Evolutionary conservation across 2,329 filamentous ascomycete species (phyloP), one percentile per base, ranked within the genome.

Genomic region (Paramyrothecium sp.): DNA sequence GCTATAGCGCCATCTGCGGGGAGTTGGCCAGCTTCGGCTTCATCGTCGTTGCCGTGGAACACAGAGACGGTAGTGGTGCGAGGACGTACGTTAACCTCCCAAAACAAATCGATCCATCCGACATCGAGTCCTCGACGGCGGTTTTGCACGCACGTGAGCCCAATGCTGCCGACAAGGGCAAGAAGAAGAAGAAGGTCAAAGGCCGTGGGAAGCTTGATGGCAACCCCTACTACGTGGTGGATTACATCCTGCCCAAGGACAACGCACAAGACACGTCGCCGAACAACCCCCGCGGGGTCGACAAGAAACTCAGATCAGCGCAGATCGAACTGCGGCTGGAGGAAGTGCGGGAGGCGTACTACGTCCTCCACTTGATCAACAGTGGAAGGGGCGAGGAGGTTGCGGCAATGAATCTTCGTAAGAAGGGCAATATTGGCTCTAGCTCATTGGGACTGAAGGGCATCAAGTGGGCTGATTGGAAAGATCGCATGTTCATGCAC

Each of bases 11-110:
- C 17, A 74, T 89, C 2, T 89, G 86, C 61, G 84, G 86, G 8
- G 85, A 89, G 61, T 82, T 89, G 61, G 86, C 86, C 0, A 87
- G 83, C 65, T 85, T 87, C 61, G 85, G 86, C 0, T 87, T 89
- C 62, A 75, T 89, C 1, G 85, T 89, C 0, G 80, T 85, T 34
- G 84, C 85, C 0, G 65, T 89, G 22, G 86, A 90, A 69, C 86
- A 89, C 67, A 72, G 86, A 26, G 86, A 89, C 66, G 86, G 87
- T 1, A 85, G 82, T 56, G 85, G 84, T 3, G 84, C 86, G 3
- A 74, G 86, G 51, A 84, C 82, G 0, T 84, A 82, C 58, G 78
- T 89, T 56, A 89, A 87, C 62, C 77, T 87, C 50, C 75, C 77
- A 0, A 73, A 74, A 51, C 64, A 74, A 20, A 73, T 69, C 3